Evolutionary conservation across 345 rosid genomes (phyloP).

Genomic region (Syzygium jambos): DNA sequence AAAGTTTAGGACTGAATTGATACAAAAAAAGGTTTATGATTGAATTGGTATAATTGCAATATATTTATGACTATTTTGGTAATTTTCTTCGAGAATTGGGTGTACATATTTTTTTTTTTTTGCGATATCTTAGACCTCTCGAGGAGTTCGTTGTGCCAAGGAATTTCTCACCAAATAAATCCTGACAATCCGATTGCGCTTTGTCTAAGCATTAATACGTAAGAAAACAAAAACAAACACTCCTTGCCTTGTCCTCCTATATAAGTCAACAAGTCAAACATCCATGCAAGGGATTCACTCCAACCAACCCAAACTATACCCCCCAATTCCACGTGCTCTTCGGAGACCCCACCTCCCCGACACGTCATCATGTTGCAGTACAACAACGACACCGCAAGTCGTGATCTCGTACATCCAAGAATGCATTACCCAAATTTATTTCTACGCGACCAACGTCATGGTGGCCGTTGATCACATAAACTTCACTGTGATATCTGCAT

Average conservation of each 20-base stretch:
- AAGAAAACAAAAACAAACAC: neutral
- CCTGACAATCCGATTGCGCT: neutral
- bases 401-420: neutral
- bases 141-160: neutral
- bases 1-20: too few species aligned
- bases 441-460: neutral
- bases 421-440: fast-evolving
- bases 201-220: neutral
- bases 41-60: too few species aligned
- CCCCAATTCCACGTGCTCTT: too few species aligned
- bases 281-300: neutral
- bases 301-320: too few species aligned
- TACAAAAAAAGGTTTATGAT: too few species aligned
- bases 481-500: neutral
- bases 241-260: neutral
- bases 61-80: too few species aligned
- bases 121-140: neutral
- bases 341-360: neutral
- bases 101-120: neutral
- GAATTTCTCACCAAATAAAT: neutral
- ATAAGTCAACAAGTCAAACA: neutral
- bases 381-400: neutral
- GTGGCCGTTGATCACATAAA: neutral
- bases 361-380: neutral
- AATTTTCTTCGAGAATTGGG: too few species aligned